phyloP scores from a whole-genome alignment of 176 grass and related monocot species.

The Lolium rigidum region DNA sequence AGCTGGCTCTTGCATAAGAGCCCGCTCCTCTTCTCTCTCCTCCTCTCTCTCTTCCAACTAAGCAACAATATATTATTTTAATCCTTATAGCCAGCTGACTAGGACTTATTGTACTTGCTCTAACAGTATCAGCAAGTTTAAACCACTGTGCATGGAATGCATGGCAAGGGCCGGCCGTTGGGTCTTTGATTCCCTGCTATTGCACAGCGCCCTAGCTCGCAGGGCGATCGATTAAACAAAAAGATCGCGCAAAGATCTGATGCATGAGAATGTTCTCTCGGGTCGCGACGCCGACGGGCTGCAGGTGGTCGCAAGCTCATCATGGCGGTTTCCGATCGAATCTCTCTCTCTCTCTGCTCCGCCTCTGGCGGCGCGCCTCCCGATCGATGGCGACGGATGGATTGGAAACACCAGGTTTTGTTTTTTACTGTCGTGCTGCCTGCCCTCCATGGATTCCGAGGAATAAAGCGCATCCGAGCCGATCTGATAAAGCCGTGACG shows the following conservation, averaged over 20 bases:
- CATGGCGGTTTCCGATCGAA: slow-evolving; percentile 51
- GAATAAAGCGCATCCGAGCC: slow-evolving; percentile 40
- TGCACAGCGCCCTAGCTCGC: not conserved
- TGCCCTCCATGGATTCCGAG: slow-evolving; percentile 45
- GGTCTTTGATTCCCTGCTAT: slow-evolving; percentile 52
- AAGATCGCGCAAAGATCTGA: slow-evolving; percentile 57
- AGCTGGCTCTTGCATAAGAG: too few relatives aligned
- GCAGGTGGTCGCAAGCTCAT: slow-evolving; percentile 17
- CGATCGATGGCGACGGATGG: slow-evolving; percentile 37
- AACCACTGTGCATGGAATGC: slow-evolving; percentile 9
- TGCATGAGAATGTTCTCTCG: slow-evolving; percentile 67
- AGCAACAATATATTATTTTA: too few relatives aligned
- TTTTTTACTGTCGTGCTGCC: slow-evolving; percentile 38
- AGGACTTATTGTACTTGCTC: too few relatives aligned
- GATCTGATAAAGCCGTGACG: slow-evolving; percentile 67
- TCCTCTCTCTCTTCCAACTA: too few relatives aligned
- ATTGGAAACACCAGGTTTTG: slow-evolving; percentile 51
- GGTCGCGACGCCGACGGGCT: not conserved
- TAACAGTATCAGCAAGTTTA: not conserved
- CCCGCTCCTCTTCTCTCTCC: too few relatives aligned
- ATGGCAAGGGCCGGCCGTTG: not conserved
- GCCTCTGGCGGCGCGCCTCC: slow-evolving; percentile 31
- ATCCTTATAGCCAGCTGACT: too few relatives aligned
- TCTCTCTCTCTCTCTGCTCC: slow-evolving; percentile 17
- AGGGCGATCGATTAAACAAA: slow-evolving; percentile 57